A percentile compares a stretch with the other conserved stretches of the same genome.
Conservation (phyloP, 2,329 filamentous ascomycete genomes). For the Fusarium fracticaudum region DNA sequence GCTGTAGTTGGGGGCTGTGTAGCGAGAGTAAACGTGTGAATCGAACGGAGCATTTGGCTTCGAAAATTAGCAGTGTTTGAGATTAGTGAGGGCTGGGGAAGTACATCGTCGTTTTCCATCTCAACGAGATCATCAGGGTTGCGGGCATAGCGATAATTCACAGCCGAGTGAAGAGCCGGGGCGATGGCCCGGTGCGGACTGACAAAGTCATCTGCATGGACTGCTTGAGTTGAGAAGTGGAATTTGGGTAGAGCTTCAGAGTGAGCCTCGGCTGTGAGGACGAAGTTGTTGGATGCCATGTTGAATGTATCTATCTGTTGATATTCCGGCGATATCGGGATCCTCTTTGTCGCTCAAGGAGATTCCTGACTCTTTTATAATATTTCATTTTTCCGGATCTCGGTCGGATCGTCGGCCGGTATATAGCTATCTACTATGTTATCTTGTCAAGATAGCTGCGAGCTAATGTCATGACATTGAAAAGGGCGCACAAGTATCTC, state of each 20-base stretch:
- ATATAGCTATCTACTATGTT: neutral
- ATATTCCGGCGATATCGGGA: neutral
- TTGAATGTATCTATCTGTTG: fast-evolving
- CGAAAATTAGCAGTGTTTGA: neutral
- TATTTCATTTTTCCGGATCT: neutral
- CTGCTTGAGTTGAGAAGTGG: neutral
- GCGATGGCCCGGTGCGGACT: neutral
- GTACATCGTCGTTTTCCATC: neutral
- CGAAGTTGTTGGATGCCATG: neutral
- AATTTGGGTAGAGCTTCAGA: neutral
- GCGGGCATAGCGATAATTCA: neutral
- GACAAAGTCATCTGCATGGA: neutral
- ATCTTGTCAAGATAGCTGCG: neutral
- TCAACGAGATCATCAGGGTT: neutral
- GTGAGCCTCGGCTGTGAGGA: neutral
- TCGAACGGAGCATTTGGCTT: slow-evolving; percentile 63
- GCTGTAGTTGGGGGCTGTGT: slow-evolving; percentile 79
- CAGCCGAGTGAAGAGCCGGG: neutral
- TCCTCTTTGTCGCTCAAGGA: too few species aligned
- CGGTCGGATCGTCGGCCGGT: neutral
- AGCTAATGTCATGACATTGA: neutral
- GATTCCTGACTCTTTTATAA: neutral
- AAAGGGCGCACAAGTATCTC: neutral
- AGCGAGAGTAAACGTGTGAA: slow-evolving; percentile 84
- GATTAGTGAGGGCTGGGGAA: neutral